These are phyloP conservation scores for Fusarium verrucosum DNA, from an alignment of 2,329 filamentous ascomycete genomes.

Conservation along the genomic window DNA sequence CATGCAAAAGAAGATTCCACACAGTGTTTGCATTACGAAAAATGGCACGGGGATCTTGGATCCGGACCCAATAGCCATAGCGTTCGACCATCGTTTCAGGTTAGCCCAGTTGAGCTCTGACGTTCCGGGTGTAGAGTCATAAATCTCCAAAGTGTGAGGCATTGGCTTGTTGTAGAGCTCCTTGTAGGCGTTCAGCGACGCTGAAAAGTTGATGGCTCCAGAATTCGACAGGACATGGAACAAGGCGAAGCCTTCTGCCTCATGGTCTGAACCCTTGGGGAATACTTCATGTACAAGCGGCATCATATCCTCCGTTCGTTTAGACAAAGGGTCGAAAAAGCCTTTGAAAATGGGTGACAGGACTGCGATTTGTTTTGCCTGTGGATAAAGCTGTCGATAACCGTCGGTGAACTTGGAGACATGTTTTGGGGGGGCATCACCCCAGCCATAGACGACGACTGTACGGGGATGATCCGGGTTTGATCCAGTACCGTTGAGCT, in stretches of 20 bases:
- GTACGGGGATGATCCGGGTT: background rate
- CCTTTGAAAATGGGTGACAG: background rate
- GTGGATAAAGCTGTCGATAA: background rate
- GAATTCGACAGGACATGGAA: slow-evolving; percentile 4
- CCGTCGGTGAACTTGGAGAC: background rate
- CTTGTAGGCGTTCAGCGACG: slow-evolving; percentile 1
- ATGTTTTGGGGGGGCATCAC: slow-evolving; percentile 4
- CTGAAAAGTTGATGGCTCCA: background rate
- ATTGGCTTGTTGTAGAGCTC: background rate
- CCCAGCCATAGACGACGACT: slow-evolving; percentile 15
- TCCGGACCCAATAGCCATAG: background rate
- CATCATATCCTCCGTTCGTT: slow-evolving; percentile 3
- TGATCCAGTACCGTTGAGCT: rapidly evolving
- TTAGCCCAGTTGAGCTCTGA: background rate
- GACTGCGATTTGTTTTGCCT: background rate
- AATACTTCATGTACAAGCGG: background rate
- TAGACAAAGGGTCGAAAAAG: background rate
- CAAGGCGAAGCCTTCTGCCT: rapidly evolving
- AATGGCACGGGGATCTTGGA: background rate
- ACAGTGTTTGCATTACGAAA: background rate
- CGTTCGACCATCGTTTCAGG: slow-evolving; percentile 5
- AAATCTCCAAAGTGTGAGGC: background rate
- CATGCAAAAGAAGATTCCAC: background rate
- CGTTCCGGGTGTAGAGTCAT: background rate
- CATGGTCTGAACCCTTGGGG: rapidly evolving